Evolutionary conservation across 371 early-diverging fungal species (phyloP), one percentile per base, ranked within the genome.

Genomic region (Mucor velutinosus): DNA sequence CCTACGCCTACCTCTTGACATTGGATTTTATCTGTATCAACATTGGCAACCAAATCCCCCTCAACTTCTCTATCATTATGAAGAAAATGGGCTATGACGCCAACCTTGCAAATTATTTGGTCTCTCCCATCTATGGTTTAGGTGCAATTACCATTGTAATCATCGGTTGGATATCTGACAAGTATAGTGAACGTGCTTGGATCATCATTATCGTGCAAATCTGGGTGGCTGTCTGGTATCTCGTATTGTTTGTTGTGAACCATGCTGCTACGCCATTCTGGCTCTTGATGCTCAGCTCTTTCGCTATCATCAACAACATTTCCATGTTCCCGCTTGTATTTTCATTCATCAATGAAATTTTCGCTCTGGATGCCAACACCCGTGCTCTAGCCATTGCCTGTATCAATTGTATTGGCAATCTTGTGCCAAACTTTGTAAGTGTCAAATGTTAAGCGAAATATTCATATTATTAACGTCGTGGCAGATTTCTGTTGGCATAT

Each of bases 211-310:
- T 61, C 2, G 47, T 55, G 8, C 58, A 64, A 57, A 15, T 33
- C 12, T 68, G 73, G 73, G 65, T 65, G 5, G 62, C 57, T n/a
- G 55, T 61, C 23, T 72, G 68, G 68, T 72, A 68, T 32, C 37
- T 72, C 4, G 33, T 68, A 1, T 29, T 72, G 17, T 68, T 51
- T 43, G 43, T 58, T 19, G 73, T 72, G 15, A 62, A 58, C 7
- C 45, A 62, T 6, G 73, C 68, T 3, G 47, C 64, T 27, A 62
- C 55, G 41, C 66, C 73, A 7, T 41, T 65, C 14, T 33, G 65
- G 27, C 47, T 68, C 7, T 21, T 65, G 7, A 64, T 68, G 30
- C 57, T 67, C 14, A 62, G 65, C n/a, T 39, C 58, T 10, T 72
- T 64, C 33, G 49, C 49, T 30, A 25, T 64, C 15, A 39, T 64